Evolutionary conservation across 2,329 filamentous ascomycete species (phyloP), one percentile per base, ranked within the genome.

Genomic region (Ascochyta viciae-villosae): DNA sequence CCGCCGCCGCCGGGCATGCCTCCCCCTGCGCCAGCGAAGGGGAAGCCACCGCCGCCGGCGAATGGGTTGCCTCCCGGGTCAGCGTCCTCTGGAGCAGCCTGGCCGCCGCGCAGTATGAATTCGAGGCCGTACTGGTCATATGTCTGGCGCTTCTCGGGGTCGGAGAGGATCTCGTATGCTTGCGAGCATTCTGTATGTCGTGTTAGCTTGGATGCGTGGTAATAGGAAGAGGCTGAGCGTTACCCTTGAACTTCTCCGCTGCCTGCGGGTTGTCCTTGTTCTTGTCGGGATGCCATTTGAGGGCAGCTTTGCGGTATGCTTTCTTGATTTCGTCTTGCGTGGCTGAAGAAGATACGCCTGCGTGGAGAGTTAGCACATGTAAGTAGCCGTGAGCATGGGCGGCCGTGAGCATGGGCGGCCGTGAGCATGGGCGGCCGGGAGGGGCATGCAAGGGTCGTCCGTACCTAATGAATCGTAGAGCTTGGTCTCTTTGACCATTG

Each of bases 281-380:
- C 84, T 98, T 99, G 82, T 99, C 95, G 6, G 95, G 95, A 74
- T 99, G 95, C 79, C 87, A 93, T 80, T 93, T 96, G 74, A 98
- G 79, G 50, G 94, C 94, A 52, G 88, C 85, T 83, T 96, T 96
- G 61, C 90, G 86, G 77, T 96, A 96, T 55, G 88, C 95, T 76
- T 98, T 99, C 77, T 97, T 98, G 76, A 99, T 96, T 64, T 98
- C 94, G 73, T 97, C 94, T 78, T 96, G 91, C 23, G 87, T 84
- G 23, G 93, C 92, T 58, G 87, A 85, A 34, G 94, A 86, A 76
- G 91, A 89, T 78, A 97, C 82, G 74, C 84, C 76, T 78, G 48
- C 24, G 29, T 8, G 7, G 6, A 12, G 26, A 45, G 64, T 74
- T 48, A 74, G 70, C 53, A 63, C 39, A 56, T 55, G 51, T 54